Evolutionary conservation across 2,329 filamentous ascomycete genomes (phyloP), one percentile per base, ranked within the genome.

Genomic region (Aurifilum marmelostoma): DNA sequence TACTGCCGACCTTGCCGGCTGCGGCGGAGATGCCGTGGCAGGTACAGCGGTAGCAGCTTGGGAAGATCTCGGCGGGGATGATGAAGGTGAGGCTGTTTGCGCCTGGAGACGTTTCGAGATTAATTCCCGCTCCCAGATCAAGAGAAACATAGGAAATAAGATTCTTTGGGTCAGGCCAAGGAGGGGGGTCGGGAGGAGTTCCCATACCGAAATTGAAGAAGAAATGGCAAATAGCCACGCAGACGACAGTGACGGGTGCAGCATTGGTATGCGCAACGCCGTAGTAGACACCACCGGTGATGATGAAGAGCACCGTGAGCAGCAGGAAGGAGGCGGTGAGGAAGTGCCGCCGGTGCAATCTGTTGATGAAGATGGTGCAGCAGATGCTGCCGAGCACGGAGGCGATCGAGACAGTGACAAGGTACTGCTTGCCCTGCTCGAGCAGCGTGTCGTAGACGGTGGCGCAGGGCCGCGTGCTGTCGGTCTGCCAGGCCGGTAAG

Each of bases 11-110:
- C 73, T 89, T 89, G 14, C 87, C 88, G 0, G 84, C 83, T 0
- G 87, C 87, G 0, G 88, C 87, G 0, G 87, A 87, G 65, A 89
- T 87, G 32, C 87, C 87, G 73, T 89, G 87, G 69, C 87, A 89
- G 0, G 87, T 88, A 64, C 84, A 88, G 54, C 88, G 84, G 73
- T 89, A 90, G 71, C 84, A 83, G 1, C 88, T 90, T 0, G 87
- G 88, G 75, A 91, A 91, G 56, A 89, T 84, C 74, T 91, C 88
- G 56, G 87, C 88, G 1, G 88, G 87, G 21, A 90, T 84, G 66
- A 90, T 85, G 73, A 90, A 89, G 0, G 87, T 90, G 14, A 89
- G 83, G 0, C 85, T 87, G 73, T 89, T 89, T 56, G 87, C 87
- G 14, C 87, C 84, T 84, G 63, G 3, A 27, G 63, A 34, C 4